A percentile compares a stretch with the other conserved stretches of the same genome.
Conservation (phyloP, 371 early-diverging fungal genomes). For the Neoconidiobolus thromboides region DNA sequence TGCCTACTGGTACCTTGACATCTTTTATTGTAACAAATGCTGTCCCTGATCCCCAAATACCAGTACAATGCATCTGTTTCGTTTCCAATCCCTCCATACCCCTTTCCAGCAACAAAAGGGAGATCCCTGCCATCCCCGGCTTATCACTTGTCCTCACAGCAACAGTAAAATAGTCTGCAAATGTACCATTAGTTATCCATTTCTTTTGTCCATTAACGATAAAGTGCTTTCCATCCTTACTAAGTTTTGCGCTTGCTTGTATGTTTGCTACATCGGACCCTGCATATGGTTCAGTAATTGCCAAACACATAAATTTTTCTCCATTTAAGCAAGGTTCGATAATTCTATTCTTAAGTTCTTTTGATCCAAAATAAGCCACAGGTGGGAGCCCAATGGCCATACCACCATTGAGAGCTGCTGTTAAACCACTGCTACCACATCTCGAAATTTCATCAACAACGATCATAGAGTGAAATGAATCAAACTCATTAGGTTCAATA, state of each 20-base stretch:
- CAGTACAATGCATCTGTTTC: conserved; percentile 57
- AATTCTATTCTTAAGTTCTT: conserved; percentile 43
- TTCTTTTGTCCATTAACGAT: conserved; percentile 75
- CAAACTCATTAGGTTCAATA: conserved; percentile 35
- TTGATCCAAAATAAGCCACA: conserved; percentile 46
- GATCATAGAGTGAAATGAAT: conserved; percentile 60
- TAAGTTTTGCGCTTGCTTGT: conserved; percentile 42
- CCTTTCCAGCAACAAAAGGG: conserved; percentile 54
- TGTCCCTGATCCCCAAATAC: conserved; percentile 66
- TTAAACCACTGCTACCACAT: conserved; percentile 62
- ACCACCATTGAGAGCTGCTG: conserved; percentile 65
- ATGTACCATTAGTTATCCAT: conserved; percentile 71
- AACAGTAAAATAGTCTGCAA: conserved; percentile 48
- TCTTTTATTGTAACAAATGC: conserved; percentile 59
- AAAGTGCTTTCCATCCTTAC: conserved; percentile 47
- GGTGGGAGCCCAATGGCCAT: conserved; percentile 56
- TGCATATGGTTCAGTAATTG: conserved; percentile 45
- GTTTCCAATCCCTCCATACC: conserved; percentile 61
- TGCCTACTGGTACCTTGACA: conserved; percentile 62
- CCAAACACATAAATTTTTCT: conserved; percentile 55
- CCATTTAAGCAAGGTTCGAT: conserved; percentile 48
- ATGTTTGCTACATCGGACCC: conserved; percentile 69
- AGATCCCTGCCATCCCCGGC: conserved; percentile 60
- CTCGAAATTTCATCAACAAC: conserved; percentile 60
- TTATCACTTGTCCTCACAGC: conserved; percentile 52